These are phyloP conservation scores for Leccinellum albellum DNA, from an alignment of 768 basidiomycete genomes.

Conservation along the genomic window DNA sequence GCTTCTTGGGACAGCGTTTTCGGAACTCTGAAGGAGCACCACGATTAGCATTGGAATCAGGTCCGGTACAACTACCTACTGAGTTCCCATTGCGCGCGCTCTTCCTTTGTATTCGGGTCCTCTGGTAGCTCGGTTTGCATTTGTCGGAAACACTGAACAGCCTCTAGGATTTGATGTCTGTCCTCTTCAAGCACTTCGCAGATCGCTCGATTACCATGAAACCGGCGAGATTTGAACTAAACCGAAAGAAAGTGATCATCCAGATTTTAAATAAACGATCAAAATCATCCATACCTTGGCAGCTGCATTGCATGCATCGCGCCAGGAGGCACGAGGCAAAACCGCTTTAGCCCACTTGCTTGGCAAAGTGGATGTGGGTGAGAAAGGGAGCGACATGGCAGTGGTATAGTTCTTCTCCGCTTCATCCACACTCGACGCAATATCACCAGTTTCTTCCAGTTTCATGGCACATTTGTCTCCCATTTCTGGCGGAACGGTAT, in stretches of 20 bases:
- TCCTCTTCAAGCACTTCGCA: background rate
- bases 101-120: background rate
- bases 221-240: background rate
- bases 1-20: background rate
- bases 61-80: background rate
- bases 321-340: background rate
- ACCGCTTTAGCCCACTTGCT: background rate
- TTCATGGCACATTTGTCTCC: background rate
- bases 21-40: background rate
- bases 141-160: background rate
- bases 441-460: background rate
- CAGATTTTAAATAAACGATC: background rate
- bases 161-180: background rate
- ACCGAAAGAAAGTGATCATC: background rate
- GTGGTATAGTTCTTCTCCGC: background rate
- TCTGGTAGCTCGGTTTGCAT: background rate
- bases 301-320: background rate
- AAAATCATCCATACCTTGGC: background rate
- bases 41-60: background rate
- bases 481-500: background rate
- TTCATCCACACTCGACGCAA: background rate
- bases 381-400: background rate
- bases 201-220: background rate
- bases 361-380: background rate
- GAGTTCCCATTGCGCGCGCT: background rate